Base-by-base conservation (phyloP, 2,329 filamentous ascomycete species). In the Stemphylium beticola region DNA sequence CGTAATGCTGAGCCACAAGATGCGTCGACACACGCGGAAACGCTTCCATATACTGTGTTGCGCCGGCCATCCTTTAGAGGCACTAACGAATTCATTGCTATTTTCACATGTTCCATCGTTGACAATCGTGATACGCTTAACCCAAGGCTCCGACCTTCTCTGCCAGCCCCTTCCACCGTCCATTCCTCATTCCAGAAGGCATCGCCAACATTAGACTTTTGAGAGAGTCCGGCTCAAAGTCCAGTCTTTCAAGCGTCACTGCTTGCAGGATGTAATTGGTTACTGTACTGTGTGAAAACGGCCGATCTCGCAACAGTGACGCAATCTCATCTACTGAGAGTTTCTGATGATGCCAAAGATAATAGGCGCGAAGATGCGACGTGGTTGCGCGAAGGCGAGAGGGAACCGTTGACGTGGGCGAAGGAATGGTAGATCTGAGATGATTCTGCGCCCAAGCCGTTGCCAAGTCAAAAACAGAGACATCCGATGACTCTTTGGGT, bases 311-410 rank as follows among this genome's bases (percentile, higher is more conserved):
- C 37, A 74, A 24, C n/a, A 67, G 55, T 4, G 36, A 18, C 6
- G 63, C 67, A 26, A 74, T 64, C 6, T 60, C 57, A 4, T 59
- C 56, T 8, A 74, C 12, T 1, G 62, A 31, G 6, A 74, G 49
- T 2, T 54, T 43, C 47, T 74, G 71, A 31, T 68, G 52, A 31
- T 69, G 55, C 73, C 73, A 75, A 32, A 75, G 49, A 36, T 73
- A 62, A 51, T 74, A 75, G 8, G 69, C 68, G 11, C 71, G 71
- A 12, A 75, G 65, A 45, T 66, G 68, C 2, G 67, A 53, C 2
- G 69, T 29, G 5, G 71, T 74, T 26, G 71, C 71, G 18, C 67
- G 69, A 33, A 72, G 68, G 15, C 65, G 62, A 9, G 68, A 57
- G 11, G 59, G 64, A 8, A 42, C 15, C 8, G 26, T 50, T 3